A percentile compares a stretch with the other conserved stretches of the same genome.
Evolutionary conservation across 2,329 filamentous ascomycete genomes (phyloP).

Genomic region (Rhytidhysteron rufulum): DNA sequence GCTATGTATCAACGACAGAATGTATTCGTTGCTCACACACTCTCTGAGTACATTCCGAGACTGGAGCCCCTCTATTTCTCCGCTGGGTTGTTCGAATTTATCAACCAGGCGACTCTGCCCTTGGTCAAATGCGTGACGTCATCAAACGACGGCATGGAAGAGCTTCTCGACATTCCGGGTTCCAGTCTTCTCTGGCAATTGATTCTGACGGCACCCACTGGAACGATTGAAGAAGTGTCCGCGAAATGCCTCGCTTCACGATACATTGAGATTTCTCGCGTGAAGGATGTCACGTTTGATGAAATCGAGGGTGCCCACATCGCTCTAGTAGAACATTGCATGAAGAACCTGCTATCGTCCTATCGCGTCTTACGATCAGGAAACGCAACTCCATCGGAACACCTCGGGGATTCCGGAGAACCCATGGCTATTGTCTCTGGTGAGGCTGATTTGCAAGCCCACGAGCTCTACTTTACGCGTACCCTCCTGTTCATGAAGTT

Average conservation of each 20-base stretch:
- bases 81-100: conserved; percentile 59
- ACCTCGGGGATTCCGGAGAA: conserved; percentile 5
- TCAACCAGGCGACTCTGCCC: conserved; percentile 43
- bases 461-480: conserved; percentile 25
- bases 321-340: conserved; percentile 68
- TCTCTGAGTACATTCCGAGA: conserved; percentile 52
- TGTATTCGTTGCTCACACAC: conserved; percentile 26
- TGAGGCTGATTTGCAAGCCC: conserved; percentile 22
- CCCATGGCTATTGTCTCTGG: conserved; percentile 13
- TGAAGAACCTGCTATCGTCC: conserved; percentile 52
- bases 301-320: conserved; percentile 60
- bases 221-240: conserved; percentile 63
- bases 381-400: not conserved
- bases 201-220: conserved; percentile 64
- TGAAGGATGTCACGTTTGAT: conserved; percentile 39
- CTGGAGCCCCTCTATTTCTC: conserved; percentile 59
- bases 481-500: conserved; percentile 32
- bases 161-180: conserved; percentile 48
- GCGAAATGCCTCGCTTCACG: conserved; percentile 69
- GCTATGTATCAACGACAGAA: conserved; percentile 18
- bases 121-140: conserved; percentile 12
- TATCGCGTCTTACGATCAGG: conserved; percentile 13
- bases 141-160: conserved; percentile 15
- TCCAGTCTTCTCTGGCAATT: conserved; percentile 80
- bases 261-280: conserved; percentile 55